Percentiles rank a stretch among this genome's conserved stretches.
Conservation (phyloP, 306 rosid genomes). For the Senna tora region DNA sequence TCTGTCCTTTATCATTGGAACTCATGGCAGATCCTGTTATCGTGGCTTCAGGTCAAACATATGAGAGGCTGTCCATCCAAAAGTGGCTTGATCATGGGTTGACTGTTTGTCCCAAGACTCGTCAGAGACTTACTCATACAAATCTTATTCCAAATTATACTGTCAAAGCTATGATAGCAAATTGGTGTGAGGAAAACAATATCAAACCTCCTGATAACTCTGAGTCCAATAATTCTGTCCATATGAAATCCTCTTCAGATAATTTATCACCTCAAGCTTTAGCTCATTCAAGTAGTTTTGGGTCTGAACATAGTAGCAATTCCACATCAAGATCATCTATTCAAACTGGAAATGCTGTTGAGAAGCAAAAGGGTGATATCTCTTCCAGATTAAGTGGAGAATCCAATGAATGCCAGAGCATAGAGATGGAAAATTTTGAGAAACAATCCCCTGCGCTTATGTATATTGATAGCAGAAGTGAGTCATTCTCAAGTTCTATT, state of each 20-base stretch:
- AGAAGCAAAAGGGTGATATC: conserved; percentile 52
- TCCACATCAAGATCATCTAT: conserved; percentile 63
- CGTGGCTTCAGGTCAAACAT: conserved; percentile 96
- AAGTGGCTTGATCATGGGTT: conserved; percentile 86
- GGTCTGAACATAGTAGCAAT: conserved; percentile 48
- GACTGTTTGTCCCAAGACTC: conserved; percentile 85
- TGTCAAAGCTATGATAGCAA: conserved; percentile 87
- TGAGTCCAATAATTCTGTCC: conserved; percentile 36
- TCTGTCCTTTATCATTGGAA: conserved; percentile 85
- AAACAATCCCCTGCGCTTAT: conserved; percentile 66
- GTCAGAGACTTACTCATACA: conserved; percentile 65
- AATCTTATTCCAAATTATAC: conserved; percentile 84
- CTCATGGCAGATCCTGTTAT: conserved; percentile 93
- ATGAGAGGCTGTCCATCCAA: conserved; percentile 74
- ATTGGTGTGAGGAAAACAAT: conserved; percentile 88
- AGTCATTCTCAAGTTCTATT: conserved; percentile 74
- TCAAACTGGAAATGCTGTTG: conserved; percentile 57
- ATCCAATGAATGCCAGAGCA: conserved; percentile 47
- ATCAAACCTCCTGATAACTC: conserved; percentile 47
- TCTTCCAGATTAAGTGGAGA: conserved; percentile 51
- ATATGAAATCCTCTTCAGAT: conserved; percentile 44
- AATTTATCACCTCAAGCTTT: conserved; percentile 45
- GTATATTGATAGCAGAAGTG: conserved; percentile 71
- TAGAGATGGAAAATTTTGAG: conserved; percentile 52
- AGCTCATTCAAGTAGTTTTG: conserved; percentile 47